Base-by-base conservation (phyloP, 139 green algal genomes). In the Chlorella sp. region DNA sequence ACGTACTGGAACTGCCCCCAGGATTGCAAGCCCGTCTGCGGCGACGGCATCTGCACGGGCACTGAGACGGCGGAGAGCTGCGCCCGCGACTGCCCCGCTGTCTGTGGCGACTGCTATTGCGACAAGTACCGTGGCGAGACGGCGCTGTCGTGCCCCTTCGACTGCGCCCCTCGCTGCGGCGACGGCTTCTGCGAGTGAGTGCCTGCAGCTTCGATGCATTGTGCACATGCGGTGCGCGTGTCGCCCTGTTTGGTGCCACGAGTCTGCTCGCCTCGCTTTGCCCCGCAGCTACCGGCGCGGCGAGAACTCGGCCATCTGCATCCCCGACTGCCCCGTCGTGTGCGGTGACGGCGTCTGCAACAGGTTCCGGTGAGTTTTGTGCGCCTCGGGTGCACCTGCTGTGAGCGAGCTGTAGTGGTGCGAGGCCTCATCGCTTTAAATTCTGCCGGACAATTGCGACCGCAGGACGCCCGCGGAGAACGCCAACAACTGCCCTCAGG, bases 301-400 rank as follows among this genome's bases (percentile, higher is more conserved):
- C 3, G 61, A 67, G 61, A 67, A 34, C 61, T 26, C 23, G 6
- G 61, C 6, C 27, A 35, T 35, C 23, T 67, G 61, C 61, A 27
- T 27, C n/a, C n/a, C n/a, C 3, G 61, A 67, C 29, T 67, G 61
- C 61, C n/a, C 33, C 3, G 61, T 67, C n/a, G 10, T 36, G 36
- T 72, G 67, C 36, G 67, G 67, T 27, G 67, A 72, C 23, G 67
- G 67, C 2, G 24, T 64, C 20, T 72, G 67, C 35, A 36, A 42
- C 20, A 4, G 20, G 2, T 35, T 3, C 3, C 4, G 33, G 42
- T 55, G 17, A 24, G 42, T n/a, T n/a, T n/a, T n/a, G n/a, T n/a
- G n/a, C n/a, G n/a, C n/a, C n/a, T n/a, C n/a, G n/a, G n/a, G n/a
- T n/a, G n/a, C n/a, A n/a, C n/a, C n/a, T n/a, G n/a, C n/a, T n/a